Conservation (phyloP, 2,329 filamentous ascomycete genomes). For the Apiospora koreana region DNA sequence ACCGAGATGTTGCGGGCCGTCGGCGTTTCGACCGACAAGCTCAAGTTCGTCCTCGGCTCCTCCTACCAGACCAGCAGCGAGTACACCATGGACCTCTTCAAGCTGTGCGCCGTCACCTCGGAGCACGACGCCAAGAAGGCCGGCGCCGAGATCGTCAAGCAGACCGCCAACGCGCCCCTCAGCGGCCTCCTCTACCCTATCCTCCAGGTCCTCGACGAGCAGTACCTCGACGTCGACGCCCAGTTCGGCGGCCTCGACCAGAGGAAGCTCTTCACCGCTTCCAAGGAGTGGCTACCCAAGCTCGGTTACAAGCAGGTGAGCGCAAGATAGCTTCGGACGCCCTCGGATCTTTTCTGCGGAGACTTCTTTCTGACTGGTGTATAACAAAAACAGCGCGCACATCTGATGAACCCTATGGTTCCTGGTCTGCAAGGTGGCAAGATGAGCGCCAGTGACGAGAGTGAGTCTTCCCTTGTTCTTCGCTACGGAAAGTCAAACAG, state of each 20-base stretch:
- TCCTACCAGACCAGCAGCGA: conserved; percentile 73
- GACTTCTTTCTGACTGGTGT: not conserved
- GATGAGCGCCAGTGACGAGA: conserved; percentile 72
- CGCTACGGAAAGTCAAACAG: not conserved
- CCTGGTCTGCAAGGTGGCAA: conserved; percentile 82
- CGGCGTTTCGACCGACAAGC: conserved; percentile 74
- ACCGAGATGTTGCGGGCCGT: conserved; percentile 74
- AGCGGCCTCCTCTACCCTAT: conserved; percentile 80
- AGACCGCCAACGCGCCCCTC: conserved; percentile 74
- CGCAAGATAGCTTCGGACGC: not conserved
- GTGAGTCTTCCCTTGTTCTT: not conserved
- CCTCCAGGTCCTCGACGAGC: conserved; percentile 88
- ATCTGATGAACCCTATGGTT: conserved; percentile 85
- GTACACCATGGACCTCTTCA: conserved; percentile 89
- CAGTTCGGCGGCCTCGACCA: conserved; percentile 85
- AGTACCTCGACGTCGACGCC: conserved; percentile 83
- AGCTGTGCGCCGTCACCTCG: conserved; percentile 72
- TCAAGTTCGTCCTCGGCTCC: conserved; percentile 83
- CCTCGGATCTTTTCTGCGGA: not conserved
- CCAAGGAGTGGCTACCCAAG: conserved; percentile 81
- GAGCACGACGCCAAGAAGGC: conserved; percentile 71
- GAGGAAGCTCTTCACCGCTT: conserved; percentile 84
- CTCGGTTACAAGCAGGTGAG: conserved; percentile 66
- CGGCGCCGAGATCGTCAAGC: conserved; percentile 92
- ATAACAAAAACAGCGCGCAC: conserved; percentile 47